A percentile compares a stretch with the other conserved stretches of the same genome.
These are phyloP conservation scores for Globisporangium paroecandrum DNA, from an alignment of 352 stramenopile species.

Conservation along the genomic window DNA sequence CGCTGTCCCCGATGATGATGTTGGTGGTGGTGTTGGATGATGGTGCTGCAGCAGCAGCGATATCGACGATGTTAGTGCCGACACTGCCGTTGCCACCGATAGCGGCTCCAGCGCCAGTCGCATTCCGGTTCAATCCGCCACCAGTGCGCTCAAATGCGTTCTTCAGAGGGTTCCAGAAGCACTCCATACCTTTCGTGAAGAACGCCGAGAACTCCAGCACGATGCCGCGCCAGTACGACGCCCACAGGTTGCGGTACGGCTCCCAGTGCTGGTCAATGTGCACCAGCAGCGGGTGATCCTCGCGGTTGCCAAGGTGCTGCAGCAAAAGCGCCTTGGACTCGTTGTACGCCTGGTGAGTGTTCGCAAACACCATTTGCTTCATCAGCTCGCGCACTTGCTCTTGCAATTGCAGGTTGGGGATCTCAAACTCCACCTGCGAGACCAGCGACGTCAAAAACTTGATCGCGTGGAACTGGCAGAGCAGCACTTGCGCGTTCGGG, in stretches of 20 bases:
- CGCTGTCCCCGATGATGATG: constrained; percentile 1
- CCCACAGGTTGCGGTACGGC: constrained; percentile 56
- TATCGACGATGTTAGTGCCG: constrained; percentile 5
- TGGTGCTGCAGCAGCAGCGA: constrained; percentile 2
- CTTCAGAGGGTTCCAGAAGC: constrained; percentile 65
- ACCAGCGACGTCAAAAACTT: constrained; percentile 55
- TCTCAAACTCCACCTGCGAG: constrained; percentile 36
- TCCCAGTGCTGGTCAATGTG: constrained; percentile 59
- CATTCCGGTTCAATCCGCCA: constrained; percentile 15
- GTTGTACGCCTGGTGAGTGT: constrained; percentile 46
- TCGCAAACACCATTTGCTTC: constrained; percentile 63
- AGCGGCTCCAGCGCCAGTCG: not conserved
- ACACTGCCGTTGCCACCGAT: constrained; percentile 1
- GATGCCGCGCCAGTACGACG: constrained; percentile 56
- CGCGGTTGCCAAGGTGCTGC: constrained; percentile 31
- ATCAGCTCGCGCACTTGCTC: constrained; percentile 46
- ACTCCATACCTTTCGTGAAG: constrained; percentile 59
- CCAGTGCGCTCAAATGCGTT: constrained; percentile 44
- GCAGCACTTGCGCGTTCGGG: constrained; percentile 43
- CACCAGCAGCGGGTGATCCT: constrained; percentile 40
- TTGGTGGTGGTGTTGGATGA: not conserved
- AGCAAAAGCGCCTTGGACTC: constrained; percentile 42
- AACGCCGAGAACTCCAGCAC: constrained; percentile 62
- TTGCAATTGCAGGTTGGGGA: constrained; percentile 33
- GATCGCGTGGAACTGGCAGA: constrained; percentile 74